These are phyloP conservation scores for Starmerella bombicola DNA, from an alignment of 805 yeast species.

Conservation along the genomic window DNA sequence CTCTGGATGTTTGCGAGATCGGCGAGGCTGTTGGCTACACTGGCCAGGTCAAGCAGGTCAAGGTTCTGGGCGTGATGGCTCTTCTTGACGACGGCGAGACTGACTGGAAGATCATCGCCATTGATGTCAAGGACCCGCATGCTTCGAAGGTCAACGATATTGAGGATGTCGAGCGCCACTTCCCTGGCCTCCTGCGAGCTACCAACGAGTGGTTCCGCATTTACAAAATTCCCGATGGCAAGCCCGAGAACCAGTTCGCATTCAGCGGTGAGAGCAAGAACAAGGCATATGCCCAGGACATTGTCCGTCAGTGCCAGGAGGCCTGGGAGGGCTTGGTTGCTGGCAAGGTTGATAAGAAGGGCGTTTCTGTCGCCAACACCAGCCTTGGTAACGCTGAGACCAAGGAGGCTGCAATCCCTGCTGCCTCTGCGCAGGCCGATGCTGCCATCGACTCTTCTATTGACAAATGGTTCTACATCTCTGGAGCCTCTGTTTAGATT, in stretches of 20 bases:
- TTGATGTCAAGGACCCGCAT: conserved; percentile 77
- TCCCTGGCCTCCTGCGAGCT: conserved; percentile 87
- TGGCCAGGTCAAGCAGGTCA: conserved; percentile 75
- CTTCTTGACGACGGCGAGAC: conserved; percentile 93
- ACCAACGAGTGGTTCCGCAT: conserved; percentile 98
- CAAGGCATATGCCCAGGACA: conserved; percentile 73
- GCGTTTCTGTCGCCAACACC: conserved; percentile 63
- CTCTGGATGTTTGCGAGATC: conserved; percentile 86
- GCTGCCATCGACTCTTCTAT: conserved; percentile 93
- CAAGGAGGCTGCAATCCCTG: conserved; percentile 40
- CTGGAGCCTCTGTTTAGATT: conserved; percentile 29
- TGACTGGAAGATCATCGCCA: conserved; percentile 92
- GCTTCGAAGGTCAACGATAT: conserved; percentile 79
- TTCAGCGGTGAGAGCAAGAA: conserved; percentile 86
- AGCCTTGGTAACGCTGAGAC: conserved; percentile 40
- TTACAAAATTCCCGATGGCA: conserved; percentile 96
- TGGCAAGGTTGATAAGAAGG: conserved; percentile 54
- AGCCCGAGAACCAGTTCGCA: conserved; percentile 94
- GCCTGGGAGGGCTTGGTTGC: conserved; percentile 70
- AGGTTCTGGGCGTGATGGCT: conserved; percentile 89
- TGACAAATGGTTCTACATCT: conserved; percentile 98
- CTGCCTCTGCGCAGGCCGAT: conserved; percentile 59
- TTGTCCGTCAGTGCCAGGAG: conserved; percentile 66
- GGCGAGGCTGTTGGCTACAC: conserved; percentile 46
- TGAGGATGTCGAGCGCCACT: conserved; percentile 76